phyloP scores from a whole-genome alignment of 148 eudicot genomes.

The Selenicereus undatus region DNA sequence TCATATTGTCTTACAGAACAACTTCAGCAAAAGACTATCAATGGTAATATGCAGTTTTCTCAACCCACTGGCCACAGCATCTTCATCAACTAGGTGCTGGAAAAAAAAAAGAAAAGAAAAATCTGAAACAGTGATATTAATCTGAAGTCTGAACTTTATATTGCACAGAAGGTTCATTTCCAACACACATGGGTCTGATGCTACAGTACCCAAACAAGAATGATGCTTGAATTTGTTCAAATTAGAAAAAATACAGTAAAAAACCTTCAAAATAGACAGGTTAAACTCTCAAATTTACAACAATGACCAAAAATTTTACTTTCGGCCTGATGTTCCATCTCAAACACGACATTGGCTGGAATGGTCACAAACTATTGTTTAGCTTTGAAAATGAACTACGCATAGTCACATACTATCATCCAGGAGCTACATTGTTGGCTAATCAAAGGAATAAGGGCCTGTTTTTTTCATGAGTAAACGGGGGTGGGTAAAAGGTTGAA shows the following conservation, averaged over 20 bases:
- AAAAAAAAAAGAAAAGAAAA: no score
- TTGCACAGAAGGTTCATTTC: no score
- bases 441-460: background rate
- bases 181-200: background rate
- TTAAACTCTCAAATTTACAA: background rate
- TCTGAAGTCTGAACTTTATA: no score
- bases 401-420: background rate
- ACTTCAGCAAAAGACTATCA: background rate
- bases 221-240: background rate
- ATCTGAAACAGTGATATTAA: no score
- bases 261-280: background rate
- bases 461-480: no score
- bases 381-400: background rate
- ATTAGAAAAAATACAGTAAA: no score
- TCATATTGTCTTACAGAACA: background rate
- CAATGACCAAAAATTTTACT: background rate
- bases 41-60: background rate
- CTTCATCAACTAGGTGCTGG: background rate
- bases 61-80: background rate
- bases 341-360: background rate
- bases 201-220: background rate
- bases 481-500: no score
- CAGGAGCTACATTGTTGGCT: background rate
- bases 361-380: background rate
- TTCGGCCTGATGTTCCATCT: background rate